These are phyloP conservation scores for Helotiales sp. DNA, from an alignment of 2,329 filamentous ascomycete genomes.

Conservation along the genomic window DNA sequence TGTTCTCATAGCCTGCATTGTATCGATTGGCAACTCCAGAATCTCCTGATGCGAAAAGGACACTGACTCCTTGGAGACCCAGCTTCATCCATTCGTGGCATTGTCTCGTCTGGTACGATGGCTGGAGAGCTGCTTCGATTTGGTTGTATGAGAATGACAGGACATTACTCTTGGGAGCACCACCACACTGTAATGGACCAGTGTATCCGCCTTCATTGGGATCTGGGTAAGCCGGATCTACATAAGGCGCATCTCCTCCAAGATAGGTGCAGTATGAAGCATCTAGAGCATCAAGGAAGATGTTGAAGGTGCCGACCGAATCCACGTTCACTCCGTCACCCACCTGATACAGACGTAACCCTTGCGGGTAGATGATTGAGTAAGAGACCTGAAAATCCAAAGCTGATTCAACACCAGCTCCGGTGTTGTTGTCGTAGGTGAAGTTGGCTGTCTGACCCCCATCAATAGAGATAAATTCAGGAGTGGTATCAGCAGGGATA, in stretches of 20 bases:
- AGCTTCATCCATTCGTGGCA: conserved; percentile 13
- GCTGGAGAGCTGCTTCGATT: conserved; percentile 1
- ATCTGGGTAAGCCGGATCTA: conserved; percentile 46
- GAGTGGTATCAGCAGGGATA: conserved; percentile 40
- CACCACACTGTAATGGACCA: conserved; percentile 21
- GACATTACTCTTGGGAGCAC: conserved; percentile 47
- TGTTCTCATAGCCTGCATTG: conserved; percentile 16
- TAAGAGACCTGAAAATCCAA: conserved; percentile 29
- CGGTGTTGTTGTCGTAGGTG: conserved; percentile 20
- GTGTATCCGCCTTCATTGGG: conserved; percentile 38
- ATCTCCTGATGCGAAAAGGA: conserved; percentile 13
- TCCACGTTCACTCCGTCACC: conserved; percentile 25
- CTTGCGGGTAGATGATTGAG: conserved; percentile 14
- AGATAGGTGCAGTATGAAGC: conserved; percentile 45
- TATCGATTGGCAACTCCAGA: conserved; percentile 16
- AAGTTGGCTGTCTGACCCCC: conserved; percentile 35
- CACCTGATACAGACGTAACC: conserved; percentile 47
- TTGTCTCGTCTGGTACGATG: background rate
- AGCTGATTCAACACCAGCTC: conserved; percentile 29
- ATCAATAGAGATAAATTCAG: conserved; percentile 35
- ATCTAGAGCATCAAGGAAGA: conserved; percentile 40
- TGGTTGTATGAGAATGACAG: conserved; percentile 28
- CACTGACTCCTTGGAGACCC: conserved; percentile 8
- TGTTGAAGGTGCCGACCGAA: conserved; percentile 11
- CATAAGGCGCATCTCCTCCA: conserved; percentile 39